Evolutionary conservation across 2,329 filamentous ascomycete species (phyloP).

Genomic region (Monosporascus sp.): DNA sequence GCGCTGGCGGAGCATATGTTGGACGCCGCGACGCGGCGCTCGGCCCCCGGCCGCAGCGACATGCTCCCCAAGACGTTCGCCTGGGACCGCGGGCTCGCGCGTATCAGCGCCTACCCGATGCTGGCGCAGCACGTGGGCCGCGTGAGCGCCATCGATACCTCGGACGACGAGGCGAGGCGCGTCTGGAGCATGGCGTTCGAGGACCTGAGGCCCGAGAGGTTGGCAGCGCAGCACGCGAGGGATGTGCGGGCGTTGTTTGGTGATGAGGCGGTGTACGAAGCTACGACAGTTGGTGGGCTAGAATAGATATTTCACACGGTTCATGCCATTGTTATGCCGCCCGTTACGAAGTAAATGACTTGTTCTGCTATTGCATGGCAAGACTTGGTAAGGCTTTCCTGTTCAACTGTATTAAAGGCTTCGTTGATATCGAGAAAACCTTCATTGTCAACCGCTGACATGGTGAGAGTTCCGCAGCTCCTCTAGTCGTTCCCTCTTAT

Average conservation of each 20-base stretch:
- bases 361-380: too few relatives aligned
- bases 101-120: slow-evolving; percentile 28
- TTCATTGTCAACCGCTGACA: too few relatives aligned
- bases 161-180: slow-evolving; percentile 21
- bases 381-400: too few relatives aligned
- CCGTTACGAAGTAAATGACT: too few relatives aligned
- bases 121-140: slow-evolving; percentile 26
- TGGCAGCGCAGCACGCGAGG: slow-evolving; percentile 17
- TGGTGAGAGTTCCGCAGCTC: too few relatives aligned
- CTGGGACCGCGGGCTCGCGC: slow-evolving; percentile 23
- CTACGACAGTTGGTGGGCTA: too few relatives aligned
- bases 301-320: too few relatives aligned
- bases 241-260: slow-evolving; percentile 21
- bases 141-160: slow-evolving; percentile 26
- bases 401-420: too few relatives aligned
- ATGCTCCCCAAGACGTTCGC: slow-evolving; percentile 28
- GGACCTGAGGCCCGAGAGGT: slow-evolving; percentile 13
- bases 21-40: slow-evolving; percentile 9
- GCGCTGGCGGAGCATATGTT: slow-evolving; percentile 19
- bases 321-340: too few relatives aligned
- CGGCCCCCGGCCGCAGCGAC: slow-evolving; percentile 20
- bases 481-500: too few relatives aligned
- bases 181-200: slow-evolving; percentile 30
- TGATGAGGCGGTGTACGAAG: slow-evolving; percentile 5
- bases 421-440: too few relatives aligned